These are phyloP conservation scores for Xylaria bambusicola DNA, from an alignment of 495 filamentous ascomycete genomes.

Conservation along the genomic window DNA sequence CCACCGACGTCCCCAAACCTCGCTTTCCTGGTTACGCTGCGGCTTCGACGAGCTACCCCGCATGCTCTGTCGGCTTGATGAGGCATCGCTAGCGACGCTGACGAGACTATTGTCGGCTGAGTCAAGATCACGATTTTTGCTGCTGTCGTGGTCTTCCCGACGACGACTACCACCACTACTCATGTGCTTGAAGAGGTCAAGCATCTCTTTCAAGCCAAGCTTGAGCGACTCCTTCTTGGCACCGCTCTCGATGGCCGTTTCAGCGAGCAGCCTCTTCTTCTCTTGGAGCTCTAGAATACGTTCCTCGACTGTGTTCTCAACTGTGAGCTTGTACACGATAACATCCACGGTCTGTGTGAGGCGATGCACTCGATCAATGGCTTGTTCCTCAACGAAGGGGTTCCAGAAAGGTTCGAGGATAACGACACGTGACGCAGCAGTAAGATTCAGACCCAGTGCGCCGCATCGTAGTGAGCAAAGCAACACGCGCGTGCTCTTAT, in stretches of 20 bases:
- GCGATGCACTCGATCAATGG: constrained; percentile 95
- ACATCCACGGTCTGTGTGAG: constrained; percentile 94
- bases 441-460: constrained; percentile 89
- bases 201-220: constrained; percentile 88
- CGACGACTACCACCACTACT: constrained; percentile 2
- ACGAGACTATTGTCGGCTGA: constrained; percentile 8
- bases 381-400: constrained; percentile 96
- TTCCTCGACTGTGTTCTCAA: constrained; percentile 84
- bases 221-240: constrained; percentile 66
- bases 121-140: background rate
- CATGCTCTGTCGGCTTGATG: constrained; percentile 10
- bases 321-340: constrained; percentile 88
- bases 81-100: constrained; percentile 20
- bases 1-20: constrained; percentile 18
- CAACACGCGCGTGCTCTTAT: constrained; percentile 71
- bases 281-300: constrained; percentile 90
- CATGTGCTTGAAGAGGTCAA: constrained; percentile 79
- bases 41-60: constrained; percentile 16
- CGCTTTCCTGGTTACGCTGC: constrained; percentile 2
- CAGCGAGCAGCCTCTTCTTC: constrained; percentile 84
- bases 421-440: constrained; percentile 87
- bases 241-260: constrained; percentile 77
- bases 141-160: background rate
- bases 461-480: constrained; percentile 94
- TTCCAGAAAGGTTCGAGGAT: constrained; percentile 99